phyloP scores from a whole-genome alignment of 2,329 filamentous ascomycete genomes.

The Claviceps africana region DNA sequence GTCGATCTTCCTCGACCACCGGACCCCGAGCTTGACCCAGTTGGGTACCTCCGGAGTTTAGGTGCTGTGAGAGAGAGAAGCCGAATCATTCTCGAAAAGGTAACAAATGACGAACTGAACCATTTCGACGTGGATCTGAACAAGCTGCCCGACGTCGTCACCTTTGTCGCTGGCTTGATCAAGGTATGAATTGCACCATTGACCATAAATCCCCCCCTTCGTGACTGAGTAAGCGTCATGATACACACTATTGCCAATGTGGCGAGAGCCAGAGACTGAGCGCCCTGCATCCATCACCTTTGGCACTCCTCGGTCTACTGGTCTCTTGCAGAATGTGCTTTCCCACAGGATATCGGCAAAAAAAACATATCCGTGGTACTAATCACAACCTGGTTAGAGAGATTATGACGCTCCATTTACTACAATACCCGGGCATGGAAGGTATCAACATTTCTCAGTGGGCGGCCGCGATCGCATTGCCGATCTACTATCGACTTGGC shows the following conservation, averaged over 20 bases:
- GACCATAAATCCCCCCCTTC: not conserved
- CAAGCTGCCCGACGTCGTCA: conserved; percentile 72
- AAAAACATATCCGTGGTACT: not conserved
- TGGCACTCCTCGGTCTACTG: not conserved
- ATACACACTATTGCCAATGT: not conserved
- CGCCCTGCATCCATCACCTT: not conserved
- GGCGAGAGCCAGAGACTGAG: not conserved
- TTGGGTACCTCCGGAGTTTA: conserved; percentile 80
- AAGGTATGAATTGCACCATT: conserved; percentile 46
- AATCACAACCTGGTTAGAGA: conserved; percentile 20
- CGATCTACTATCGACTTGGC: conserved; percentile 56
- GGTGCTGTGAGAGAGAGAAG: conserved; percentile 73
- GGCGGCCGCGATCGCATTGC: conserved; percentile 62
- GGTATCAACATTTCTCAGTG: conserved; percentile 76
- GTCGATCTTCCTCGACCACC: conserved; percentile 72
- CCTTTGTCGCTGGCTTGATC: conserved; percentile 84
- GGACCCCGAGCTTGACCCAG: conserved; percentile 76
- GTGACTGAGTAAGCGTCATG: not conserved
- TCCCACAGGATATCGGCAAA: not conserved
- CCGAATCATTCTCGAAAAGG: conserved; percentile 60
- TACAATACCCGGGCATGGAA: conserved; percentile 69
- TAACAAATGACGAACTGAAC: conserved; percentile 59
- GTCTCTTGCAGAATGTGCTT: not conserved
- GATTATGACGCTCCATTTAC: conserved; percentile 42
- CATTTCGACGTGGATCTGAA: conserved; percentile 82